Evolutionary conservation across 2,329 filamentous ascomycete species (phyloP), one percentile per base, ranked within the genome.

Genomic region (Septoria linicola): DNA sequence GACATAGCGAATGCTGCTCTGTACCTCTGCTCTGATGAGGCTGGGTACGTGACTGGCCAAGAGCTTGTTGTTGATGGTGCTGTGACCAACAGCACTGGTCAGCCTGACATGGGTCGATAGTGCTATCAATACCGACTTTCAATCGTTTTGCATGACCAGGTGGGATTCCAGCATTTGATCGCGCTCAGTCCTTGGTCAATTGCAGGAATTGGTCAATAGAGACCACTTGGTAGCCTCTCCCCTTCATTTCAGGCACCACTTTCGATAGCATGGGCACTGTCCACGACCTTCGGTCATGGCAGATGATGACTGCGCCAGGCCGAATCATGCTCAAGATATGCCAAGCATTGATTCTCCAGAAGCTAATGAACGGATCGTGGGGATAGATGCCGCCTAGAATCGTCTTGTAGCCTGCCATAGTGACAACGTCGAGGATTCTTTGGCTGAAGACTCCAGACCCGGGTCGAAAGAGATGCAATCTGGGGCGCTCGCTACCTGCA

Each of bases 351-450:
- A 90, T 60, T 57, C 75, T 73, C 59, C 81, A 78, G 63, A 80
- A 84, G 8, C 76, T 75, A 51, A 96, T 85, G 75, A 95, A 89
- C n/a, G 90, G 84, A 72, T 96, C 90, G 72, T 95, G 89, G 4
- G 90, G 90, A 70, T 95, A 96, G 34, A 96, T 84, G 68, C 83
- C 84, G 2, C 90, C 90, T 32, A 96, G 73, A n/a, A 90, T 85
- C 44, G 93, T 76, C 42, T 78, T 76, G 69, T 89, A 91, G 3
- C 83, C 84, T 54, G 89, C 66, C 44, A 71, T 74, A 27, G 72
- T 71, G 6, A 89, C 70, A 30, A 85, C 66, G 27, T 64, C 64
- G 13, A 87, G 76, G 83, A 95, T 91, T 14, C 80, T 69, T 35
- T 75, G 73, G 63, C 80, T 89, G 73, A 95, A 95, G 68, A 95